Percentiles rank a stretch among this genome's conserved stretches.
Conservation (phyloP, 1,284 basidiomycete genomes). For the Heterobasidion parviporum region DNA sequence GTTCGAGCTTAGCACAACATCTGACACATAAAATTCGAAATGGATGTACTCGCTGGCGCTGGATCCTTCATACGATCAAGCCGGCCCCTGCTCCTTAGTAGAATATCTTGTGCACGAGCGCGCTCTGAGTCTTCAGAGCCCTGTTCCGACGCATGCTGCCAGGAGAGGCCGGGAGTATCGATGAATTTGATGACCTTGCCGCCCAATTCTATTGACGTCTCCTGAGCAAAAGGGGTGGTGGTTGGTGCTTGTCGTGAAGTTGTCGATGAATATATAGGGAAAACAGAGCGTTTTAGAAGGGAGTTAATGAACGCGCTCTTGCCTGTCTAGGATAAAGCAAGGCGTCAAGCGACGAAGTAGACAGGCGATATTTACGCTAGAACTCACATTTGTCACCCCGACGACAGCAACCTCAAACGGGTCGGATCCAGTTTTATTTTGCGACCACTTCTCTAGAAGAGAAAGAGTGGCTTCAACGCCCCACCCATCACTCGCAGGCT, state of each 20-base stretch:
- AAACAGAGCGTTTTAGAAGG: slow-evolving; percentile 42
- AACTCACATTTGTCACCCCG: slow-evolving; percentile 66
- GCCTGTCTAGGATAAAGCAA: slow-evolving; percentile 45
- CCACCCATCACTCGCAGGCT: slow-evolving; percentile 42
- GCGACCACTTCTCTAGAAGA: slow-evolving; percentile 36
- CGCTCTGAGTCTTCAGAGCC: slow-evolving; percentile 37
- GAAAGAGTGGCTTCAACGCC: slow-evolving; percentile 45
- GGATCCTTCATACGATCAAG: slow-evolving; percentile 89
- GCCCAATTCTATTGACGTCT: slow-evolving; percentile 41
- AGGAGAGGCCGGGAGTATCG: slow-evolving; percentile 81
- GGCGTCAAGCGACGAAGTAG: too few species aligned
- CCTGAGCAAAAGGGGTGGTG: slow-evolving; percentile 64
- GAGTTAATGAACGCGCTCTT: slow-evolving; percentile 83
- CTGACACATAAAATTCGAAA: slow-evolving; percentile 1
- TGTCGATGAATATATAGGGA: slow-evolving; percentile 56
- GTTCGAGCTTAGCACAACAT: neutral
- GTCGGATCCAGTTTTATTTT: slow-evolving; percentile 33
- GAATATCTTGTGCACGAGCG: slow-evolving; percentile 57
- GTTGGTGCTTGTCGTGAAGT: slow-evolving; percentile 43
- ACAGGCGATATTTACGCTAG: neutral
- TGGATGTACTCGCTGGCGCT: slow-evolving; percentile 51
- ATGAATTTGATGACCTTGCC: slow-evolving; percentile 53
- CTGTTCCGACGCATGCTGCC: slow-evolving; percentile 32
- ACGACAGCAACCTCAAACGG: slow-evolving; percentile 64
- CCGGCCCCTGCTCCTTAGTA: slow-evolving; percentile 76